Conservation (phyloP, 192 early-diverging fungal genomes). For the Nowakowskiella sp. region DNA sequence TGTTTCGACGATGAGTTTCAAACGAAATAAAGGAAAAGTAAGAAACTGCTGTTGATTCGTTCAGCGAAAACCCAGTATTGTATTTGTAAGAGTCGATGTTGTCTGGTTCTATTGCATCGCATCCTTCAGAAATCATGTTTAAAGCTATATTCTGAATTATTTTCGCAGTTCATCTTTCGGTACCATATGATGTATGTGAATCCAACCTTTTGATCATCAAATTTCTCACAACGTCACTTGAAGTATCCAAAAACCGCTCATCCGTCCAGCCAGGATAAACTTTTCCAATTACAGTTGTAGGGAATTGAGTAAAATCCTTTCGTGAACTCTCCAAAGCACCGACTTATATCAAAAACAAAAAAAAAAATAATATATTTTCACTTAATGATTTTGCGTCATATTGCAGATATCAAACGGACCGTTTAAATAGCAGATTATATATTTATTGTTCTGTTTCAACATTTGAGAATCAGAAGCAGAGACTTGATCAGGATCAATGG, state of each 20-base stretch:
- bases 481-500: no score
- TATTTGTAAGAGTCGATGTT: constrained; percentile 11
- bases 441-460: no score
- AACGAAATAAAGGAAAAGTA: constrained; percentile 5
- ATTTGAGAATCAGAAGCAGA: no score
- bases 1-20: constrained; percentile 1
- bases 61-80: constrained; percentile 8
- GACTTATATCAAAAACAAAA: no score
- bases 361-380: no score
- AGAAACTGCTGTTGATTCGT: background rate
- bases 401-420: no score
- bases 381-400: no score
- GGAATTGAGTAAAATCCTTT: constrained; percentile 11
- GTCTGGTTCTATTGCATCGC: constrained; percentile 19
- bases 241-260: constrained; percentile 18
- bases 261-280: constrained; percentile 17
- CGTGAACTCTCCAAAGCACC: no score
- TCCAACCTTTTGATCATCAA: constrained; percentile 12
- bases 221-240: background rate
- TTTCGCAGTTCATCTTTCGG: no score
- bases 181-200: no score
- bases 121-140: background rate
- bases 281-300: constrained; percentile 4
- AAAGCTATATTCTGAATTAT: no score
- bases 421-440: no score